phyloP scores from a whole-genome alignment of 495 filamentous ascomycete genomes.

The Hypoxylon crocopeplum region DNA sequence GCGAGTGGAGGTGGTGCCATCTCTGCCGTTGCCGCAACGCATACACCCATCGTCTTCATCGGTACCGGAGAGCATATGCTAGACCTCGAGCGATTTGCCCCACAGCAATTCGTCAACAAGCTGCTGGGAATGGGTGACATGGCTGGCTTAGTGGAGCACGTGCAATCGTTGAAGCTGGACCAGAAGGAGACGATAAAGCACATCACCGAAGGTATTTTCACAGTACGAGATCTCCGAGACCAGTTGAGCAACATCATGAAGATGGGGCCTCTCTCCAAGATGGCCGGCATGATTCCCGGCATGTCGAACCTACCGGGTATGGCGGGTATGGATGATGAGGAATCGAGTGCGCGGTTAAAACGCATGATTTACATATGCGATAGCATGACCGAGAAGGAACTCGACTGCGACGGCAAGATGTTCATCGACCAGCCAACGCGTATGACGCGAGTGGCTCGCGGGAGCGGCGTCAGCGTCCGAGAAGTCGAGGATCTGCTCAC shows the following conservation, averaged over 20 bases:
- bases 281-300: slow-evolving; percentile 98
- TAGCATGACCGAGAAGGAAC: slow-evolving; percentile 93
- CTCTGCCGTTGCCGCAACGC: slow-evolving; percentile 95
- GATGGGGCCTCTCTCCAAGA: slow-evolving; percentile 96
- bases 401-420: slow-evolving; percentile 92
- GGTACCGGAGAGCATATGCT: slow-evolving; percentile 97
- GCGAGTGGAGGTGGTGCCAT: slow-evolving; percentile 96
- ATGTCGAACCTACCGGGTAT: slow-evolving; percentile 79
- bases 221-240: slow-evolving; percentile 90
- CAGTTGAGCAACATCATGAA: slow-evolving; percentile 99
- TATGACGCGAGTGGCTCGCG: slow-evolving; percentile 90
- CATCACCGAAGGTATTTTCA: slow-evolving; percentile 95
- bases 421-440: slow-evolving; percentile 92
- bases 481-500: slow-evolving; percentile 98
- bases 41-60: slow-evolving; percentile 97
- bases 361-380: slow-evolving; percentile 99
- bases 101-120: slow-evolving; percentile 89
- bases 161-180: slow-evolving; percentile 94
- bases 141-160: slow-evolving; percentile 92
- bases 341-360: slow-evolving; percentile 88
- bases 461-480: slow-evolving; percentile 87
- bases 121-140: slow-evolving; percentile 97
- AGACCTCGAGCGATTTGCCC: slow-evolving; percentile 91
- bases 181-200: slow-evolving; percentile 99
- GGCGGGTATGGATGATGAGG: slow-evolving; percentile 94